Evolutionary conservation across 495 filamentous ascomycete genomes (phyloP).

Genomic region (Talaromyces trachyspermus): DNA sequence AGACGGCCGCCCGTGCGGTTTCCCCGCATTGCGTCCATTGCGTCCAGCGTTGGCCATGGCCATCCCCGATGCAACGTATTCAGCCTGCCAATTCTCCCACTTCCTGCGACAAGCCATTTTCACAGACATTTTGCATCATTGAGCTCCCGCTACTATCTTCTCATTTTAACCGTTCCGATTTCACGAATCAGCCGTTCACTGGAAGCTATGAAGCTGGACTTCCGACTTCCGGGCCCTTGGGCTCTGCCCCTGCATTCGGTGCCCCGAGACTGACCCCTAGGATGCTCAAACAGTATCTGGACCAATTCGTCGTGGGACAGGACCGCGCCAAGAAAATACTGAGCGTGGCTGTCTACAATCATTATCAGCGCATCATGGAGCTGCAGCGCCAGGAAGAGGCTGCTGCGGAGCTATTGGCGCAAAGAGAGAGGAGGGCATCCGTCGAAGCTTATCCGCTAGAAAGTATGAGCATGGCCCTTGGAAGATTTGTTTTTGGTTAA

Average conservation of each 20-base stretch:
- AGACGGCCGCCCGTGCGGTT: conserved; percentile 6
- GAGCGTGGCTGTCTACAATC: conserved; percentile 92
- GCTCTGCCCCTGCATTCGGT: conserved; percentile 51
- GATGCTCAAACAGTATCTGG: conserved; percentile 80
- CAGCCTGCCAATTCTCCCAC: neutral
- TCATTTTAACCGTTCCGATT: conserved; percentile 58
- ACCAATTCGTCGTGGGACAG: conserved; percentile 94
- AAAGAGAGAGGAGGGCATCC: conserved; percentile 42
- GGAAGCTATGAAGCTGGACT: conserved; percentile 67
- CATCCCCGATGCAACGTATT: no score
- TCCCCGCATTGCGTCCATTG: conserved; percentile 5
- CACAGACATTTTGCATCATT: conserved; percentile 25
- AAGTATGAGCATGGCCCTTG: conserved; percentile 38
- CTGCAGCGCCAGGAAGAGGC: conserved; percentile 69
- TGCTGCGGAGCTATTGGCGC: conserved; percentile 53
- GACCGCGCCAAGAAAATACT: conserved; percentile 93
- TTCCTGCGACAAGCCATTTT: neutral
- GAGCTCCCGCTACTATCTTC: conserved; percentile 31
- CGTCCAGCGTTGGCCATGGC: no score
- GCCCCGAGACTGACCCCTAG: conserved; percentile 71
- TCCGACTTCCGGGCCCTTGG: conserved; percentile 51
- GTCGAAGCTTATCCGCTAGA: conserved; percentile 45
- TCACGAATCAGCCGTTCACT: conserved; percentile 59
- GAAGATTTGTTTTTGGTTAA: conserved; percentile 3
- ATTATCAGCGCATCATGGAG: conserved; percentile 84